Conservation (phyloP, 495 filamentous ascomycete genomes). For the Hypoxylon rickii region DNA sequence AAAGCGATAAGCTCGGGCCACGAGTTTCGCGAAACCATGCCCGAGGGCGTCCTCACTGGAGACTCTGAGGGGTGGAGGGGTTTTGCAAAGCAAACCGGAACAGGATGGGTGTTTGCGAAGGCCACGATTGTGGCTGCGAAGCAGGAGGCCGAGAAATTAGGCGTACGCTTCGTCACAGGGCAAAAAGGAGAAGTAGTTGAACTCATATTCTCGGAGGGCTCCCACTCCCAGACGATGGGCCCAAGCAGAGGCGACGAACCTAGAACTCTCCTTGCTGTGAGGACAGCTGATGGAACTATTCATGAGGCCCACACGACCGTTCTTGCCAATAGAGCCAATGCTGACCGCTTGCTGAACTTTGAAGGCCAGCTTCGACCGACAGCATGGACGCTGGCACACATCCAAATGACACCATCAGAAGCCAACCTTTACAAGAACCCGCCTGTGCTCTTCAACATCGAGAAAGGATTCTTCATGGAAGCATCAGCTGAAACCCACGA, state of each 20-base stretch:
- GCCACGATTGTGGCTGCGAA: constrained; percentile 52
- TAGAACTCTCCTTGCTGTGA: constrained; percentile 25
- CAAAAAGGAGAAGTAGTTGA: constrained; percentile 43
- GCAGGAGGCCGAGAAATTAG: constrained; percentile 49
- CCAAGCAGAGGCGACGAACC: constrained; percentile 9
- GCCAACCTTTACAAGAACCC: constrained; percentile 47
- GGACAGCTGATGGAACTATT: constrained; percentile 40
- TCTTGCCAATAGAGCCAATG: constrained; percentile 54
- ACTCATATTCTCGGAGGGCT: constrained; percentile 46
- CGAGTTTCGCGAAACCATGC: constrained; percentile 58
- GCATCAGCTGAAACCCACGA: constrained; percentile 55
- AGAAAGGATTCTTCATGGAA: constrained; percentile 61
- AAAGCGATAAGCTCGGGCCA: constrained; percentile 42
- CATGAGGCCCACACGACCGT: constrained; percentile 38
- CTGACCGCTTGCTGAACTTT: constrained; percentile 53
- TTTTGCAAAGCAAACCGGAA: constrained; percentile 46
- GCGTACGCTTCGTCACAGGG: constrained; percentile 52
- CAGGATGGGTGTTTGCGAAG: constrained; percentile 57
- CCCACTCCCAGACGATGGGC: constrained; percentile 31
- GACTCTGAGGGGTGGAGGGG: constrained; percentile 57
- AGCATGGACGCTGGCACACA: constrained; percentile 59
- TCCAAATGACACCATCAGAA: constrained; percentile 53
- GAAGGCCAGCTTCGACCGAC: constrained; percentile 59
- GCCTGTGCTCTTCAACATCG: constrained; percentile 57
- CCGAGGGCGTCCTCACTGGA: constrained; percentile 54